A percentile compares a stretch with the other conserved stretches of the same genome.
phyloP scores from a whole-genome alignment of 2,329 filamentous ascomycete genomes.

The Polychaeton citri region DNA sequence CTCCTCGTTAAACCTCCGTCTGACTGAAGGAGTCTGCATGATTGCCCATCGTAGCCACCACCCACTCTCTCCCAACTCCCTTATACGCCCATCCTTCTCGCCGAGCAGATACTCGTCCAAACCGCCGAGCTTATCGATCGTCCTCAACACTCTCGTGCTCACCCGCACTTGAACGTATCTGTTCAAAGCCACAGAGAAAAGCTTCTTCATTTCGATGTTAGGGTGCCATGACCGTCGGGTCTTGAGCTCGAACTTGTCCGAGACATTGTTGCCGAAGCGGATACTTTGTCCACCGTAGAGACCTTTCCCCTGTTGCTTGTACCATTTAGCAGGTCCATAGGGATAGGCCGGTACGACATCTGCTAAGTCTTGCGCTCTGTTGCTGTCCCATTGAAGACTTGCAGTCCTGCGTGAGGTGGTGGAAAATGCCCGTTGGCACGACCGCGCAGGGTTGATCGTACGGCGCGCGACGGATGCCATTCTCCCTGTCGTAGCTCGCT shows the following conservation, averaged over 20 bases:
- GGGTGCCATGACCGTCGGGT: slow-evolving; percentile 61
- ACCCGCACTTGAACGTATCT: slow-evolving; percentile 54
- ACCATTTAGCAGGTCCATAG: slow-evolving; percentile 54
- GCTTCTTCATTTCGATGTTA: slow-evolving; percentile 54
- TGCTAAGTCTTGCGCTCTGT: slow-evolving; percentile 17
- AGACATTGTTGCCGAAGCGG: slow-evolving; percentile 68
- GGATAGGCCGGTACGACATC: slow-evolving; percentile 45
- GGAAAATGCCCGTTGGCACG: slow-evolving; percentile 15
- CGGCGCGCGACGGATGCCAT: neutral
- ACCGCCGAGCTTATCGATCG: slow-evolving; percentile 72
- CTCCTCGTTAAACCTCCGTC: slow-evolving; percentile 52
- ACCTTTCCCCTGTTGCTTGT: slow-evolving; percentile 62
- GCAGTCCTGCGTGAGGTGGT: slow-evolving; percentile 13
- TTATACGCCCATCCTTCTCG: slow-evolving; percentile 61
- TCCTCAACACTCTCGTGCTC: slow-evolving; percentile 50
- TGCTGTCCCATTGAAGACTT: slow-evolving; percentile 18
- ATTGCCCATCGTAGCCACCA: slow-evolving; percentile 85
- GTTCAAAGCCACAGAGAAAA: slow-evolving; percentile 51
- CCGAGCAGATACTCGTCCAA: slow-evolving; percentile 86
- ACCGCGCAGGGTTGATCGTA: neutral
- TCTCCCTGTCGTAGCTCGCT: no score
- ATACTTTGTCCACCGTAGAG: slow-evolving; percentile 49
- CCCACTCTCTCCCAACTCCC: slow-evolving; percentile 76
- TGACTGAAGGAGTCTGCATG: slow-evolving; percentile 62
- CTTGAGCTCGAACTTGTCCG: slow-evolving; percentile 54